Percentiles rank a stretch among this genome's conserved stretches.
phyloP scores from a whole-genome alignment of 2,329 filamentous ascomycete species.

The Aspergillus awamori region DNA sequence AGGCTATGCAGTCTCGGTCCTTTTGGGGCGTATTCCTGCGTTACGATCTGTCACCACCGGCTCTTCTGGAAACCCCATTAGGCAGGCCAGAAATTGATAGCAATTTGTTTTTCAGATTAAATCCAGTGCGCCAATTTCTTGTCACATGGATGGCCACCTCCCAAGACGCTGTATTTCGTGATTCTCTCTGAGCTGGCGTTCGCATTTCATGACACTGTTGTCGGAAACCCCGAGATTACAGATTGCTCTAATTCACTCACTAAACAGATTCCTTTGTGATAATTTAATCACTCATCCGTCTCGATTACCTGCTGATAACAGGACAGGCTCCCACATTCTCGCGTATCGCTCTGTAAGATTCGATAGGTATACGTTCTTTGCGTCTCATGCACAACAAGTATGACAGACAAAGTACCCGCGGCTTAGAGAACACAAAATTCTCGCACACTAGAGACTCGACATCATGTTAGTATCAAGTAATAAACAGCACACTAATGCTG shows the following conservation, averaged over 20 bases:
- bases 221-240: slow-evolving; percentile 2
- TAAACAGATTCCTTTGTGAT: neutral
- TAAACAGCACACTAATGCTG: neutral
- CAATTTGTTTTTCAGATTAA: neutral
- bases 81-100: neutral
- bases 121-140: neutral
- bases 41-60: slow-evolving; percentile 9
- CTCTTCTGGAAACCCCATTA: neutral
- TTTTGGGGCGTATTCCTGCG: neutral
- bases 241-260: slow-evolving; percentile 1
- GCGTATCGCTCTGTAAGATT: neutral
- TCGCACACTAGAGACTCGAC: neutral
- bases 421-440: neutral
- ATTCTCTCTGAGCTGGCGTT: neutral
- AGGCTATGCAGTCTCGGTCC: neutral
- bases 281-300: neutral
- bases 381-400: neutral
- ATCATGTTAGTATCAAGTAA: neutral
- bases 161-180: neutral
- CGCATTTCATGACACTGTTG: neutral
- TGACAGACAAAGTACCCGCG: neutral
- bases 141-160: neutral
- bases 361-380: neutral
- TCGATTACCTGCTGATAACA: neutral
- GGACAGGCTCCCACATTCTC: neutral